Percentiles rank a stretch among this genome's conserved stretches.
Conservation (phyloP, 1,284 basidiomycete genomes). For the Cryptococcus neoformans region DNA sequence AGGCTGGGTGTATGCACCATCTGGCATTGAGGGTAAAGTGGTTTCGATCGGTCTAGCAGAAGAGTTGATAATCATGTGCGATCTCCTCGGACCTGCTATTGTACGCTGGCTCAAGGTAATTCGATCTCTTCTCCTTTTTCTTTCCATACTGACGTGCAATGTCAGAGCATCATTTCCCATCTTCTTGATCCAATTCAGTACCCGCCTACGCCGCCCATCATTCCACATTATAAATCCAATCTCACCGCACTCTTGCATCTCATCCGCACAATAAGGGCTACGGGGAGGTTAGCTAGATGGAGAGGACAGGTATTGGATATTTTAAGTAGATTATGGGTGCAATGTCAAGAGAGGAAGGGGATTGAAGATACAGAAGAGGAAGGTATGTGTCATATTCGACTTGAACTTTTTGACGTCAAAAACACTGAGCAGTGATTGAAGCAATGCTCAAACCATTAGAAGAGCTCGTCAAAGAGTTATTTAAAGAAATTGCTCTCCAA, state of each 20-base stretch:
- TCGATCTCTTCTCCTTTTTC: background rate
- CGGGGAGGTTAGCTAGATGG: conserved; percentile 38
- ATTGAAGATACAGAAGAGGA: conserved; percentile 7
- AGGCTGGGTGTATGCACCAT: conserved; percentile 44
- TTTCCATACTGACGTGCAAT: background rate
- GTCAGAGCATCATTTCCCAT: conserved; percentile 22
- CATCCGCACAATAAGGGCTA: conserved; percentile 19
- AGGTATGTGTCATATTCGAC: background rate
- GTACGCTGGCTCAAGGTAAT: conserved; percentile 46
- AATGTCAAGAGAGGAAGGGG: conserved; percentile 24
- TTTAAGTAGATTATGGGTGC: conserved; percentile 30
- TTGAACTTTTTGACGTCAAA: conserved; percentile 6
- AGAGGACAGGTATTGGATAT: conserved; percentile 46
- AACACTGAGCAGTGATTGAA: background rate
- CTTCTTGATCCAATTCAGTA: conserved; percentile 42
- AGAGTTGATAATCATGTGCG: conserved; percentile 31
- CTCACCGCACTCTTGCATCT: conserved; percentile 34
- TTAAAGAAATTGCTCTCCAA: conserved; percentile 8
- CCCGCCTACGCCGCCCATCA: conserved; percentile 27
- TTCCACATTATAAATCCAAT: conserved; percentile 37
- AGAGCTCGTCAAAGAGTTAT: conserved; percentile 4
- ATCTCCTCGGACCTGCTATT: conserved; percentile 33
- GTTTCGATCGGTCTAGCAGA: conserved; percentile 33
- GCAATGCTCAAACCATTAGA: background rate
- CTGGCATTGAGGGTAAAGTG: conserved; percentile 32